A percentile compares a stretch with the other conserved stretches of the same genome.
Conservation (phyloP, 2,329 filamentous ascomycete genomes). For the Diaporthe humulicola region DNA sequence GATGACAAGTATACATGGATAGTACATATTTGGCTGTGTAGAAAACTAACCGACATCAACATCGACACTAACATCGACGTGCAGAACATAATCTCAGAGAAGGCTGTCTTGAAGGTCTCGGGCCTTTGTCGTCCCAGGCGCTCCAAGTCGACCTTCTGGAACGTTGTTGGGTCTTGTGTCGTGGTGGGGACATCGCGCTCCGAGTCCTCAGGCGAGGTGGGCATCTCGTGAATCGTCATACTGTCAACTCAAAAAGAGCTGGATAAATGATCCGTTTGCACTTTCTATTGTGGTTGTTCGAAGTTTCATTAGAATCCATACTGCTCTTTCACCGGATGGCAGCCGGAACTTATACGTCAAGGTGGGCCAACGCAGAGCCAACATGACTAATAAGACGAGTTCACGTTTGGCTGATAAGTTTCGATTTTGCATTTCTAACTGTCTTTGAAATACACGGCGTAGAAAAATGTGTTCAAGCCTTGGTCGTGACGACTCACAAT, state of each 20-base stretch:
- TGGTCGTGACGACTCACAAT: constrained; percentile 3
- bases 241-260: neutral
- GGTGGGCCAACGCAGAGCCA: neutral
- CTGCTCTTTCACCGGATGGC: neutral
- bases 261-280: neutral
- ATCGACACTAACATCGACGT: constrained; percentile 71
- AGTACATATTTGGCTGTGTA: too few relatives aligned
- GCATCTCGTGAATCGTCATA: constrained; percentile 6
- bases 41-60: constrained; percentile 61
- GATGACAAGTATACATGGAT: neutral
- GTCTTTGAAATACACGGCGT: constrained; percentile 8
- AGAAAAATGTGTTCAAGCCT: neutral
- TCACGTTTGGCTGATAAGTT: neutral
- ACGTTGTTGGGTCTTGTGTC: constrained; percentile 39
- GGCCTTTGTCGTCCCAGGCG: constrained; percentile 71
- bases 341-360: constrained; percentile 18
- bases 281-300: neutral
- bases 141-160: constrained; percentile 58
- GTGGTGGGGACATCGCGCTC: neutral
- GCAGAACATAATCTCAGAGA: constrained; percentile 70
- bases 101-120: constrained; percentile 60
- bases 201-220: neutral
- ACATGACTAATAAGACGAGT: neutral
- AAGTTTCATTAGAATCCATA: neutral
- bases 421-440: neutral